Evolutionary conservation across 305 asterid species (phyloP).

Genomic region (Plantago lanceolata): DNA sequence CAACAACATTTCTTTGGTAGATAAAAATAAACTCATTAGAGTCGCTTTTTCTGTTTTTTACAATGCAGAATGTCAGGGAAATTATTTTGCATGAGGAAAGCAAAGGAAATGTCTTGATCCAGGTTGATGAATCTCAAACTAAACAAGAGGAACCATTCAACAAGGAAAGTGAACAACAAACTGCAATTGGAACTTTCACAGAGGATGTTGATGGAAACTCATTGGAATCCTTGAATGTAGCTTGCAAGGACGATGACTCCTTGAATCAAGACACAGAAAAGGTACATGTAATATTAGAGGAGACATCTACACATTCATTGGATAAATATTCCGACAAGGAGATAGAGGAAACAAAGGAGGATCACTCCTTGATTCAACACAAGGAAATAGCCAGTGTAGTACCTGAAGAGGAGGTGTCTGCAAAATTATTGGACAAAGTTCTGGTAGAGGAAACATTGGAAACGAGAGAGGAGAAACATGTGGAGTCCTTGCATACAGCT

Average conservation of each 20-base stretch:
- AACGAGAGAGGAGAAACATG: neutral
- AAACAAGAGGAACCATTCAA: slow-evolving; percentile 25
- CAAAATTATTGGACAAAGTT: neutral
- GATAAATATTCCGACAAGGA: slow-evolving; percentile 12
- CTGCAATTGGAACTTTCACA: slow-evolving; percentile 22
- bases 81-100: slow-evolving; percentile 26
- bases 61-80: slow-evolving; percentile 31
- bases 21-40: slow-evolving; percentile 4
- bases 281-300: neutral
- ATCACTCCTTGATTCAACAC: neutral
- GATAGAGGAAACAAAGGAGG: slow-evolving; percentile 8
- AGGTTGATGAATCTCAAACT: slow-evolving; percentile 27
- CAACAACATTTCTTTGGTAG: neutral
- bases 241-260: slow-evolving; percentile 19
- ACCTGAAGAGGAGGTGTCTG: neutral
- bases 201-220: slow-evolving; percentile 25
- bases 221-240: slow-evolving; percentile 7
- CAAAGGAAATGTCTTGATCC: slow-evolving; percentile 23
- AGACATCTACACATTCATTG: neutral
- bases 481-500: slow-evolving; percentile 3
- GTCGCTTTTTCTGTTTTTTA: slow-evolving; percentile 18
- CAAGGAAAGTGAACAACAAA: slow-evolving; percentile 24
- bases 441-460: neutral
- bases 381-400: neutral
- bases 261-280: neutral